Evolutionary conservation across 768 basidiomycete genomes (phyloP).

Genomic region (Bullera alba): DNA sequence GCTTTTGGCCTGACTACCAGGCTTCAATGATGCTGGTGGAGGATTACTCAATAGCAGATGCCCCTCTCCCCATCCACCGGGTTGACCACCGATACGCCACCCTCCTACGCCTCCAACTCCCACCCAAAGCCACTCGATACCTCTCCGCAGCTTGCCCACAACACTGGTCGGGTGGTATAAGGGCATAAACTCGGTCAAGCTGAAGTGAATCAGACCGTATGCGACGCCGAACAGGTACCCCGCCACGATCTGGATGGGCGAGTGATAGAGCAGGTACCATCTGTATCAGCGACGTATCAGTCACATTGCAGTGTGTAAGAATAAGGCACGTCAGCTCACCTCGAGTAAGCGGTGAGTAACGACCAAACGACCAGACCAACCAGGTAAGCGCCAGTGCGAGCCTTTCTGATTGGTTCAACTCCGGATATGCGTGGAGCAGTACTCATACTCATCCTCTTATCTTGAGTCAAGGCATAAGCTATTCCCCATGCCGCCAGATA

Average conservation of each 20-base stretch:
- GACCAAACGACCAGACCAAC: conserved; percentile 35
- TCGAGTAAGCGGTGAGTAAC: conserved; percentile 36
- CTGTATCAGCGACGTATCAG: conserved; percentile 2
- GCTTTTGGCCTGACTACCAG: too few relatives aligned
- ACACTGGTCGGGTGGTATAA: conserved; percentile 19
- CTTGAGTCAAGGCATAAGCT: conserved; percentile 18
- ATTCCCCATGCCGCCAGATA: conserved; percentile 32
- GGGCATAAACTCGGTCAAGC: conserved; percentile 27
- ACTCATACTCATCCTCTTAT: conserved; percentile 2
- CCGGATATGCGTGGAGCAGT: background rate
- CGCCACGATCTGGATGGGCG: conserved; percentile 31
- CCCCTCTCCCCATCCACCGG: conserved; percentile 37
- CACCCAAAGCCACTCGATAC: conserved; percentile 18
- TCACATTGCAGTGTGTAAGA: background rate
- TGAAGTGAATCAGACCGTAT: conserved; percentile 19
- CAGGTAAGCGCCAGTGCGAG: conserved; percentile 13
- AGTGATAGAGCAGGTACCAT: conserved; percentile 40
- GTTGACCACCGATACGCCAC: conserved; percentile 23
- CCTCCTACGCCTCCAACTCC: conserved; percentile 31
- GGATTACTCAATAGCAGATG: too few relatives aligned
- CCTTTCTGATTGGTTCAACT: conserved; percentile 1
- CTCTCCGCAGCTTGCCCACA: conserved; percentile 6
- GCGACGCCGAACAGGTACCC: conserved; percentile 24
- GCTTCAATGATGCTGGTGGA: too few relatives aligned
- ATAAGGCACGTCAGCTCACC: conserved; percentile 15